Evolutionary conservation across 202 grass and related monocot species (phyloP), one percentile per base, ranked within the genome.

Genomic region (Cymbopogon flexuosus): DNA sequence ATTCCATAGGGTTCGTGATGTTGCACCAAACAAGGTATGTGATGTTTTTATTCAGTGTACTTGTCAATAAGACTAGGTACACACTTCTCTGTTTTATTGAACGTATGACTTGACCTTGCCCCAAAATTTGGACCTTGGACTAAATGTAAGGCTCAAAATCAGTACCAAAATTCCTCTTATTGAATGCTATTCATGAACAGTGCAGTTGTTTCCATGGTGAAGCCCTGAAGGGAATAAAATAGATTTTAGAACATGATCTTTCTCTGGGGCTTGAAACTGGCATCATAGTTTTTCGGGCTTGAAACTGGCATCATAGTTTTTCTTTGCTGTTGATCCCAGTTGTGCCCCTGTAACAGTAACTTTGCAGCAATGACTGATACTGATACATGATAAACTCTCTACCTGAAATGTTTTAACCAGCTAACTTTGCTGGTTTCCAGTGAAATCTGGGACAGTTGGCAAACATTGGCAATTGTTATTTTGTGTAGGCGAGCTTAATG

Each of bases 11-110:
- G 87, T 99, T 69, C 92, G 96, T 62, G 90, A 95, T 79, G 92
- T 99, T 64, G 90, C 96, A 51, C 96, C 96, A 75, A 95, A 99
- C 83, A 99, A 99, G 96, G 96, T 98, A 49, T 80, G 30, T 43
- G n/a, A 31, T 83, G 66, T 83, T 10, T 19, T 61, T 13, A 69
- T 75, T 51, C 49, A 51, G 66, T 18, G 10, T 84, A 36, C 30
- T 41, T 60, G 37, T 51, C 40, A 60, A 35, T 69, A 62, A 79
- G 47, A 67, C 34, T 67, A 24, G 12, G 10, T 29, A n/a, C 10
- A 4, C 21, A 16, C 18, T 49, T 63, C 62, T 69, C 16, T 62
- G 1, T 66, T 57, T 59, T 29, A 3, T 79, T 79, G 8, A 82
- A 69, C 15, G 23, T 72, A 46, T 33, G 24, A 36, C 15, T 54